A percentile compares a stretch with the other conserved stretches of the same genome.
These are phyloP conservation scores for Globisporangium canariense DNA, from an alignment of 352 stramenopile genomes.

Conservation along the genomic window DNA sequence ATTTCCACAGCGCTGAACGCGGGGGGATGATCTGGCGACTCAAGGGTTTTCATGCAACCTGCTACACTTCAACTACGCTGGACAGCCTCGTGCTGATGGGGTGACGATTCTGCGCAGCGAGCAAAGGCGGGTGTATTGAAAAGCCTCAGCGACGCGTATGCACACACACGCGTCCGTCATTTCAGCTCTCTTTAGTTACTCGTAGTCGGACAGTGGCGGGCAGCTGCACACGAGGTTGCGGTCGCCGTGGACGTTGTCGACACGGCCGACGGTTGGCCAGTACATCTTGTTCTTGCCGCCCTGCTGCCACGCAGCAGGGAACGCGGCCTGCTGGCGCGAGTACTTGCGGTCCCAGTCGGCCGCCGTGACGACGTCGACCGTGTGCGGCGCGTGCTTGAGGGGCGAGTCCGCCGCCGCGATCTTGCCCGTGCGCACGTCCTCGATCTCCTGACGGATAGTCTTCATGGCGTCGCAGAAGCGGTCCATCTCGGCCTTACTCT, in stretches of 20 bases:
- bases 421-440: constrained; percentile 93
- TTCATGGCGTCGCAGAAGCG: constrained; percentile 97
- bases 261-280: constrained; percentile 95
- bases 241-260: constrained; percentile 99
- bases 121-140: constrained; percentile 8
- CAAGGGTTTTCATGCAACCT: constrained; percentile 12
- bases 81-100: constrained; percentile 1
- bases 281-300: constrained; percentile 94
- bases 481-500: constrained; percentile 98
- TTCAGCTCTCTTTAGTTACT: constrained; percentile 31
- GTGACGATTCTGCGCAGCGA: constrained; percentile 3
- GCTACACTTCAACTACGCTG: constrained; percentile 4
- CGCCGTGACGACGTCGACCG: constrained; percentile 91
- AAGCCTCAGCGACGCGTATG: constrained; percentile 9
- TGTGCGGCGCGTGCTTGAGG: constrained; percentile 98
- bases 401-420: constrained; percentile 91
- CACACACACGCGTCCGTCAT: not conserved
- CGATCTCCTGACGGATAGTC: constrained; percentile 96
- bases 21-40: not conserved
- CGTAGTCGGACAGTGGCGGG: constrained; percentile 94
- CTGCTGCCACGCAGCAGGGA: constrained; percentile 94
- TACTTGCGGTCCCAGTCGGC: constrained; percentile 95
- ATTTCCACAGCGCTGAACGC: not conserved
- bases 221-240: constrained; percentile 98
- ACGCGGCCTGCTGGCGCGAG: constrained; percentile 91